A percentile compares a stretch with the other conserved stretches of the same genome.
Conservation (phyloP, 1,139 yeast species). For the Eremothecium gossypii region DNA sequence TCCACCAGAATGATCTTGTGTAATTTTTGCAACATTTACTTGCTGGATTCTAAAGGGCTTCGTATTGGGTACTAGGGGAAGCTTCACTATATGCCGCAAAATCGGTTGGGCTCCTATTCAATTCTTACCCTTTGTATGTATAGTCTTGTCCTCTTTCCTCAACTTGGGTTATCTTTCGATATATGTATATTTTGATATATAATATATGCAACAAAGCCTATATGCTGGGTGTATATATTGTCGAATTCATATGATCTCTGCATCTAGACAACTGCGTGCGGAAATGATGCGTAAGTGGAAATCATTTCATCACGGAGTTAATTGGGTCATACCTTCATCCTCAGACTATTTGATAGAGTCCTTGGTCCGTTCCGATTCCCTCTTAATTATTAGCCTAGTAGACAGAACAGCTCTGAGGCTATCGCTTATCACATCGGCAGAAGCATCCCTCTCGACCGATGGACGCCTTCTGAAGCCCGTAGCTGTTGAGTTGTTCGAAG, state of each 20-base stretch:
- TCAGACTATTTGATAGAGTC: slow-evolving; percentile 21
- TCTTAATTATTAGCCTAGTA: slow-evolving; percentile 51
- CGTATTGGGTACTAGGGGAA: neutral
- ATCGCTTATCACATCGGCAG: slow-evolving; percentile 34
- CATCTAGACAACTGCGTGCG: no score
- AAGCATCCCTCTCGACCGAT: slow-evolving; percentile 10
- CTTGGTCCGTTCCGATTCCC: slow-evolving; percentile 39
- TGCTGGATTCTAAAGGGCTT: neutral
- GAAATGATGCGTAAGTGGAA: no score
- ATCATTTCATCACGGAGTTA: no score
- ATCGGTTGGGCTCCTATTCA: neutral
- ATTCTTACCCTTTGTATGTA: neutral
- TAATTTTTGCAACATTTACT: slow-evolving; percentile 8
- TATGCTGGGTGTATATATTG: no score
- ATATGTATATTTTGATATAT: no score
- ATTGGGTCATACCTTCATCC: no score
- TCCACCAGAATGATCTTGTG: slow-evolving; percentile 31
- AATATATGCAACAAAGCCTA: no score
- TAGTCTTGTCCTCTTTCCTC: no score
- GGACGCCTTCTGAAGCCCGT: slow-evolving; percentile 10
- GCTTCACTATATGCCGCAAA: neutral
- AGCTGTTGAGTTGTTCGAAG: slow-evolving; percentile 6
- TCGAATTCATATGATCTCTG: no score
- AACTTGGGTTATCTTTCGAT: no score
- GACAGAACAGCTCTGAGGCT: slow-evolving; percentile 54